Percentiles rank a stretch among this genome's conserved stretches.
phyloP scores from a whole-genome alignment of 495 filamentous ascomycete species.

The Lophiostoma macrostomum region DNA sequence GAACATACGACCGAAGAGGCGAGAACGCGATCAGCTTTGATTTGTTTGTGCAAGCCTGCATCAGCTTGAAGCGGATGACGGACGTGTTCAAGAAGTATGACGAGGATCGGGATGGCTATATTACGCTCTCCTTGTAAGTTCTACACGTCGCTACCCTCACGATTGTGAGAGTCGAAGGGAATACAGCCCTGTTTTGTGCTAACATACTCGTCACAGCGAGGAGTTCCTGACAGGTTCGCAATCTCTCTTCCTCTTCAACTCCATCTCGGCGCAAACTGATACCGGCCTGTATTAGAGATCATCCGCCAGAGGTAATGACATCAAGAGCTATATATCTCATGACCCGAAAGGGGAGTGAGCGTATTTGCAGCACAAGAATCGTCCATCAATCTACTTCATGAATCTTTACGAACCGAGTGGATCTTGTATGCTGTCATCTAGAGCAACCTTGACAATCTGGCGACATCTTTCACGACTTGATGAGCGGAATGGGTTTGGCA shows the following conservation, averaged over 20 bases:
- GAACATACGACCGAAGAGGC: slow-evolving; percentile 56
- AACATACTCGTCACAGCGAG: slow-evolving; percentile 34
- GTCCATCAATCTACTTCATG: too few relatives aligned
- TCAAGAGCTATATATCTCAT: background rate
- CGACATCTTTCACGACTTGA: too few relatives aligned
- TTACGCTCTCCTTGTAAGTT: slow-evolving; percentile 46
- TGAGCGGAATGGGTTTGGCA: too few relatives aligned
- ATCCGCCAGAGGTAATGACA: slow-evolving; percentile 34
- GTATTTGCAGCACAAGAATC: too few relatives aligned
- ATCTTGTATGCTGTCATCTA: too few relatives aligned
- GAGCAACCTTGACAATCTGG: too few relatives aligned
- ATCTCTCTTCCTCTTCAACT: slow-evolving; percentile 45
- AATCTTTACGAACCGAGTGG: too few relatives aligned
- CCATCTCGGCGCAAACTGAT: slow-evolving; percentile 43
- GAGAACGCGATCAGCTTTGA: slow-evolving; percentile 76
- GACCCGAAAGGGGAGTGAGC: background rate
- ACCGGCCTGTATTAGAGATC: slow-evolving; percentile 45
- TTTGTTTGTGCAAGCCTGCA: slow-evolving; percentile 96
- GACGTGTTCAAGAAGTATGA: slow-evolving; percentile 99
- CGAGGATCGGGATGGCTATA: slow-evolving; percentile 82
- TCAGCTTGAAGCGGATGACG: slow-evolving; percentile 94
- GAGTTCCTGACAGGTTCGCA: slow-evolving; percentile 50
- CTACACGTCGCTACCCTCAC: background rate
- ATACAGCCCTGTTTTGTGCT: slow-evolving; percentile 7
- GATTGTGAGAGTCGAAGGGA: background rate